These are phyloP conservation scores for Volvox africanus DNA, from an alignment of 139 green algal genomes.

Conservation along the genomic window DNA sequence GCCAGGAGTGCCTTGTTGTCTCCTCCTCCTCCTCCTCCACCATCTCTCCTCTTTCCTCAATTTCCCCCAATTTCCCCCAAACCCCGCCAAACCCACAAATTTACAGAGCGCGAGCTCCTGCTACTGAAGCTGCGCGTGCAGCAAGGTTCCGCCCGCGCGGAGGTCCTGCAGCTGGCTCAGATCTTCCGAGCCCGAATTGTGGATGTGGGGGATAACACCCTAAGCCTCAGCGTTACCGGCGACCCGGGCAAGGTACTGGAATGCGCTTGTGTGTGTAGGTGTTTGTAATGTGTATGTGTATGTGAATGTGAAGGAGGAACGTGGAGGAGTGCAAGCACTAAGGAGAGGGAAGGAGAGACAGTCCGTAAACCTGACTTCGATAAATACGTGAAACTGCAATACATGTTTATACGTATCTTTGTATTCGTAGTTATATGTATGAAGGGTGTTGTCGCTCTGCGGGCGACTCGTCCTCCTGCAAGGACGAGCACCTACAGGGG, in stretches of 20 bases:
- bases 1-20: background rate
- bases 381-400: background rate
- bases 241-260: conserved; percentile 92
- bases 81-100: background rate
- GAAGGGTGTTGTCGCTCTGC: no score
- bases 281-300: no score
- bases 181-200: conserved; percentile 95
- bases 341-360: background rate
- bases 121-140: conserved; percentile 90
- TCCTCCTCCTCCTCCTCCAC: background rate
- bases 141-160: conserved; percentile 74
- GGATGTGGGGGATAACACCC: conserved; percentile 81
- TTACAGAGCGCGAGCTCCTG: conserved; percentile 93
- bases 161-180: conserved; percentile 92
- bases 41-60: background rate
- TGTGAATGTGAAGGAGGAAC: no score
- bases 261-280: background rate
- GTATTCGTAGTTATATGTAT: no score
- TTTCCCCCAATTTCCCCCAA: background rate
- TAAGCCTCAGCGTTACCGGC: conserved; percentile 84
- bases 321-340: no score
- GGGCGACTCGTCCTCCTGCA: no score
- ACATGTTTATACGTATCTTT: no score
- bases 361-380: background rate
- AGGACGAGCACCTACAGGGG: no score